Evolutionary conservation across 1,284 basidiomycete species (phyloP), one percentile per base, ranked within the genome.

Genomic region (Papiliotrema laurentii): DNA sequence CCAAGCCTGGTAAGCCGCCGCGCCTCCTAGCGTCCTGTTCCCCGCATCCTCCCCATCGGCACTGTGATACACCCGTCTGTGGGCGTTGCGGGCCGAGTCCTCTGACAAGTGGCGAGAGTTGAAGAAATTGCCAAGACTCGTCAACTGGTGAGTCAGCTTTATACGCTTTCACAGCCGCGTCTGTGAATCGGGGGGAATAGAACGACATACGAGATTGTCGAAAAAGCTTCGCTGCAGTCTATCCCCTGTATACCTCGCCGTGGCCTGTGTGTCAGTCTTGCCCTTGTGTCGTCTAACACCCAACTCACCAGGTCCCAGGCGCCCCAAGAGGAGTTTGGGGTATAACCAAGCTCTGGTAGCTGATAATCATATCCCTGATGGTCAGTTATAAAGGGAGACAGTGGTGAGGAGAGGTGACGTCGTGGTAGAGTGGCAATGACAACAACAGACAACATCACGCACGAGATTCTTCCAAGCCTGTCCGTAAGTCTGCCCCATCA

Each of bases 1-100:
- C 44, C 56, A 71, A 4, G 69, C 68, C 41, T 73, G 64, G 45
- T 68, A 71, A 4, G 68, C 69, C 0, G 71, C 69, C 2, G 71
- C 71, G 1, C 71, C 69, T 3, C 71, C 71, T 2, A 73, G 54
- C 0, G 61, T 61, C 47, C 63, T 61, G 33, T 63, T 66, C 1
- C 64, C 63, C 6, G 63, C 55, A 38, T 68, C 67, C n/a, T 49
- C 53, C 5, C 64, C 65, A 44, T 69, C 60, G 40, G 46, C 40
- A 10, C 44, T 27, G 35, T 60, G 55, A 45, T 73, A 73, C 16
- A 73, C 61, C 18, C 65, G 52, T 16, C 61, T 39, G 43, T 71
- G 69, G 4, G 68, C 62, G 19, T 66, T 60, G 19, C 61, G 37
- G 6, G 71, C 69, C 5, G 64, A 55, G 24, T 63, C 58, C 45